phyloP scores from a whole-genome alignment of 1,284 basidiomycete species.

The Marasmius sp. region DNA sequence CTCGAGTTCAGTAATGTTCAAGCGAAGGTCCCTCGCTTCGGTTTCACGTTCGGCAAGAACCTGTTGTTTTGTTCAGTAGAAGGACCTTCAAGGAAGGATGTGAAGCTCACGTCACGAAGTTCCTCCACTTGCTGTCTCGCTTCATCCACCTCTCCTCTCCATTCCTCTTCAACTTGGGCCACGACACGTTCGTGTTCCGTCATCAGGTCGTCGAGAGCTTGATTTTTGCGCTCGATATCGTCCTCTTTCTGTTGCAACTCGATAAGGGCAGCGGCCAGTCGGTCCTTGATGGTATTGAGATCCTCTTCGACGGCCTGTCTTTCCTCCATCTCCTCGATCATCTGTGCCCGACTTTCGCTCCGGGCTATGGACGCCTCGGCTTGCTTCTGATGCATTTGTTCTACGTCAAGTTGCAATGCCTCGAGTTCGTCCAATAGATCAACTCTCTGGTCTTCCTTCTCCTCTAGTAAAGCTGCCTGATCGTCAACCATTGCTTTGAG shows the following conservation, averaged over 20 bases:
- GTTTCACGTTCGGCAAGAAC: conserved; percentile 73
- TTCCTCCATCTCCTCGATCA: conserved; percentile 68
- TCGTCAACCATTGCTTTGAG: conserved; percentile 70
- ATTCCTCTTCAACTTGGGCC: conserved; percentile 70
- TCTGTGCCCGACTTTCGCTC: conserved; percentile 66
- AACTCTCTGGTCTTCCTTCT: conserved; percentile 70
- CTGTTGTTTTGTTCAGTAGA: conserved; percentile 32
- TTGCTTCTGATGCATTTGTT: conserved; percentile 61
- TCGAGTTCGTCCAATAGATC: conserved; percentile 67
- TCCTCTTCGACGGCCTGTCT: conserved; percentile 74
- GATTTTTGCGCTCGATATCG: conserved; percentile 72
- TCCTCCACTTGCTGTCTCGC: conserved; percentile 70
- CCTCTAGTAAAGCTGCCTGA: conserved; percentile 53
- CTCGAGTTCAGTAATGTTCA: conserved; percentile 73
- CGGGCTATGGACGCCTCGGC: conserved; percentile 66
- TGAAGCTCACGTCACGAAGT: conserved; percentile 62
- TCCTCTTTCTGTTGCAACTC: conserved; percentile 83
- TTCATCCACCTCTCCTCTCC: conserved; percentile 78
- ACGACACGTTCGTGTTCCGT: conserved; percentile 68
- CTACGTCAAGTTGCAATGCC: conserved; percentile 62
- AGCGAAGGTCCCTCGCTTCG: conserved; percentile 71
- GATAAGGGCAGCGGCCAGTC: conserved; percentile 74
- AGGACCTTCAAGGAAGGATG: not conserved
- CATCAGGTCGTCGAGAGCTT: conserved; percentile 70
- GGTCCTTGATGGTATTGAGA: conserved; percentile 70